Conservation (phyloP, 2,329 filamentous ascomycete genomes). For the Paraphaeosphaeria minitans region DNA sequence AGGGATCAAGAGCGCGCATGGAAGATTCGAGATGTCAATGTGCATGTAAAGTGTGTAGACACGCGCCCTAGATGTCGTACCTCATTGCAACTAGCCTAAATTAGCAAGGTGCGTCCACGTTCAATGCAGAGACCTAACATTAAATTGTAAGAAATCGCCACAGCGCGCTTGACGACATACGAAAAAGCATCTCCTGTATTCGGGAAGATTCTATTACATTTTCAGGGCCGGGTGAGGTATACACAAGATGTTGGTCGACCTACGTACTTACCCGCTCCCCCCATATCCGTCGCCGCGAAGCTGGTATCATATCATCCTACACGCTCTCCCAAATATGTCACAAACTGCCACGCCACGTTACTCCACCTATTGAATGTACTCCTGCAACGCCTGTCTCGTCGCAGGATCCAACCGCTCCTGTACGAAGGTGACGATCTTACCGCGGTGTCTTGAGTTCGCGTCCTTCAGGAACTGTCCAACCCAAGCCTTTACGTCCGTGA, state of each 20-base stretch:
- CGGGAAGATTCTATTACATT: neutral
- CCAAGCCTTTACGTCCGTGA: constrained; percentile 79
- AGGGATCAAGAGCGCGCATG: neutral
- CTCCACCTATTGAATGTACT: constrained; percentile 28
- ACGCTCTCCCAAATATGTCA: neutral
- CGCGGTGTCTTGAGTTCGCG: constrained; percentile 74
- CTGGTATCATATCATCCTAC: constrained; percentile 8
- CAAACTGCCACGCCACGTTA: neutral
- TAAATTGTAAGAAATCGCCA: neutral
- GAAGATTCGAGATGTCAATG: constrained; percentile 9
- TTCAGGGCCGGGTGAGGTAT: neutral
- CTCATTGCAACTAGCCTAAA: constrained; percentile 2
- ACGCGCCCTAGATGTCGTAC: constrained; percentile 6
- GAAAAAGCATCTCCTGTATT: neutral
- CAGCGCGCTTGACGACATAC: neutral
- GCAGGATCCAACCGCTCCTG: constrained; percentile 65
- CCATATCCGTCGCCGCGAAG: neutral
- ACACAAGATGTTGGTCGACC: neutral
- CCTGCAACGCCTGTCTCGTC: constrained; percentile 47
- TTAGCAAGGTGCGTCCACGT: neutral
- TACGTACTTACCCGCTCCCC: neutral
- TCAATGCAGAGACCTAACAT: neutral
- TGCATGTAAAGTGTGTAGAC: neutral
- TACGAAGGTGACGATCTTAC: constrained; percentile 73
- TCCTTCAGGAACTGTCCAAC: constrained; percentile 79